These are phyloP conservation scores for Ophiorrhiza pumila DNA, from an alignment of 257 asterid genomes.

Conservation along the genomic window DNA sequence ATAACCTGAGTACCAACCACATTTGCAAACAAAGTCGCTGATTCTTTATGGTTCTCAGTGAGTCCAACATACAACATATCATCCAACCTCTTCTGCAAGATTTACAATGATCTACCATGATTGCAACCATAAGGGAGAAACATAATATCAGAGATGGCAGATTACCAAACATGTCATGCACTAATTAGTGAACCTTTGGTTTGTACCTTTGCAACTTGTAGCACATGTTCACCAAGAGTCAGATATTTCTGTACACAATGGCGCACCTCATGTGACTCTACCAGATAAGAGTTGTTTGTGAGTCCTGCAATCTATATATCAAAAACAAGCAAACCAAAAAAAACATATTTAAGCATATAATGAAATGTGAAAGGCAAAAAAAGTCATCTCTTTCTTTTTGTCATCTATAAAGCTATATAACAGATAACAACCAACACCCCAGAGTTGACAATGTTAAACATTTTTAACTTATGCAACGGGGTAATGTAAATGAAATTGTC, in stretches of 20 bases:
- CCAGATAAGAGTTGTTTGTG: constrained; percentile 76
- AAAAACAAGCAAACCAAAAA: constrained; percentile 19
- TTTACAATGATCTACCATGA: constrained; percentile 39
- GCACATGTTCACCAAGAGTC: constrained; percentile 75
- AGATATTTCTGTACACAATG: constrained; percentile 70
- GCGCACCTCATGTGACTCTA: constrained; percentile 84
- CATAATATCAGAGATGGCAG: constrained; percentile 15
- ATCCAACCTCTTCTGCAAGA: constrained; percentile 89
- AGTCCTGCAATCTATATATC: constrained; percentile 60
- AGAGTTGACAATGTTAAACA: background rate
- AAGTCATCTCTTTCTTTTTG: background rate
- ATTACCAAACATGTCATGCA: background rate
- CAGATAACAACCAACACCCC: background rate
- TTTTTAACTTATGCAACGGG: too few species aligned
- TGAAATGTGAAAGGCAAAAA: background rate
- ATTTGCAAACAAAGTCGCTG: constrained; percentile 85
- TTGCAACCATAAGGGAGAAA: constrained; percentile 20
- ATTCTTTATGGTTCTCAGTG: constrained; percentile 90
- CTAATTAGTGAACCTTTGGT: constrained; percentile 15
- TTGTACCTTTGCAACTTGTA: constrained; percentile 89
- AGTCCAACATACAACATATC: constrained; percentile 89
- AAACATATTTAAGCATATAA: constrained; percentile 12
- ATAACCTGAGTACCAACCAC: constrained; percentile 92
- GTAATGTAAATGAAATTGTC: too few species aligned
- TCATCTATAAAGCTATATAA: background rate